phyloP scores from a whole-genome alignment of 2,329 filamentous ascomycete genomes.

The Alternaria ethzedia region DNA sequence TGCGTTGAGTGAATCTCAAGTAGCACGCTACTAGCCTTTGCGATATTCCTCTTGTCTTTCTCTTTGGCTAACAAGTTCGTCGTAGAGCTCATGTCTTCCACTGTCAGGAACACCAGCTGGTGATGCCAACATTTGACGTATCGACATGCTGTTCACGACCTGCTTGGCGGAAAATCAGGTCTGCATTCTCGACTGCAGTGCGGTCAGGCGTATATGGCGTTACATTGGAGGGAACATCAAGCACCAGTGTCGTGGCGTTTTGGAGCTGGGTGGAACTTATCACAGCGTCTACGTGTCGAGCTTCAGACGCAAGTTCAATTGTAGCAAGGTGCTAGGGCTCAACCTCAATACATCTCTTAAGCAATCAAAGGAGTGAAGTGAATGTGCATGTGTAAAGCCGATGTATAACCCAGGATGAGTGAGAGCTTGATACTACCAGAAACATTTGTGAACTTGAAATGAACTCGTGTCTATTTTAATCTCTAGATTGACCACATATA shows the following conservation, averaged over 20 bases:
- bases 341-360: background rate
- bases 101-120: slow-evolving; percentile 22
- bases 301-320: background rate
- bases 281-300: background rate
- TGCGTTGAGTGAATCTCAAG: slow-evolving; percentile 52
- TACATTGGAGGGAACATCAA: slow-evolving; percentile 1
- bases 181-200: slow-evolving; percentile 27
- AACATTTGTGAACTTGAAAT: background rate
- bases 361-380: background rate
- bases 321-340: background rate
- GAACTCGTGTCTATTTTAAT: background rate
- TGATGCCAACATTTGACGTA: background rate
- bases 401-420: background rate
- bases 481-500: background rate
- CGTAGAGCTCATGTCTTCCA: slow-evolving; percentile 22
- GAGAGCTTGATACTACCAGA: background rate
- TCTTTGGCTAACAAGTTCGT: slow-evolving; percentile 21
- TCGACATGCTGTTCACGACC: background rate
- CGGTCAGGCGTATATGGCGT: slow-evolving; percentile 23
- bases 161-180: background rate
- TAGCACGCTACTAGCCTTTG: slow-evolving; percentile 42
- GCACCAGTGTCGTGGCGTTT: slow-evolving; percentile 8
- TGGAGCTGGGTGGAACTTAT: background rate
- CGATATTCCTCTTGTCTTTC: background rate
- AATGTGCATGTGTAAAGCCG: background rate